Evolutionary conservation across 225 moss, liverwort and hornwort genomes (phyloP), one percentile per base, ranked within the genome.

Genomic region (Straminergon stramineum): DNA sequence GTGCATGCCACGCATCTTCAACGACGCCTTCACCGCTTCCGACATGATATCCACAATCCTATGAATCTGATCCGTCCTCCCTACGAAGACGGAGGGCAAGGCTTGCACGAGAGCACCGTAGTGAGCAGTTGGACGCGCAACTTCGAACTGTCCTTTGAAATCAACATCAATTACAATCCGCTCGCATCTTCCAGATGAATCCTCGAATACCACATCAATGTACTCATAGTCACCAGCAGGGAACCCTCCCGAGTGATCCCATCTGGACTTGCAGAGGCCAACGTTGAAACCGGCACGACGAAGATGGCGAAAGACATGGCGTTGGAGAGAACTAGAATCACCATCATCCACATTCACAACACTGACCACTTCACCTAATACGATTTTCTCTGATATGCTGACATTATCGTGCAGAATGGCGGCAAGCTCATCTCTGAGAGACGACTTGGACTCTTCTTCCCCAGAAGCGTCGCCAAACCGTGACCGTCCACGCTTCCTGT

Each of bases 161-260:
- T 96, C 95, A 5, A 97, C 88, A 78, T 98, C 98, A 8, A 97
- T 89, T 1, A 96, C 9, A 67, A 96, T 83, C 83, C 96, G 92
- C 53, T 89, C 94, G 45, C 58, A 70, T 41, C 83, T 87, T 52
- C 91, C 93, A 27, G 87, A 80, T 5, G 89, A 11, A 3, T 86
- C 64, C 68, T 93, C 91, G 34, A 89, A 63, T 23, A 91, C 35
- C 21, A 97, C 92, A 61, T 98, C 98, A 6, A 96, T 94, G 75
- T 97, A 98, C 48, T 96, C 98, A 23, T 96, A 96, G 18, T 87
- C 91, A 28, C 96, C 97, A 82, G 93, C 96, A 22, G 95, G 95
- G 34, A 95, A 95, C 15, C 94, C 96, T 28, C 95, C 95, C 11
- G 90, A 93, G 17, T 95, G 95, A 41, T 96, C 96, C 98, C 98